Base-by-base conservation (phyloP, 352 stramenopile species). In the Globisporangium okanoganense region DNA sequence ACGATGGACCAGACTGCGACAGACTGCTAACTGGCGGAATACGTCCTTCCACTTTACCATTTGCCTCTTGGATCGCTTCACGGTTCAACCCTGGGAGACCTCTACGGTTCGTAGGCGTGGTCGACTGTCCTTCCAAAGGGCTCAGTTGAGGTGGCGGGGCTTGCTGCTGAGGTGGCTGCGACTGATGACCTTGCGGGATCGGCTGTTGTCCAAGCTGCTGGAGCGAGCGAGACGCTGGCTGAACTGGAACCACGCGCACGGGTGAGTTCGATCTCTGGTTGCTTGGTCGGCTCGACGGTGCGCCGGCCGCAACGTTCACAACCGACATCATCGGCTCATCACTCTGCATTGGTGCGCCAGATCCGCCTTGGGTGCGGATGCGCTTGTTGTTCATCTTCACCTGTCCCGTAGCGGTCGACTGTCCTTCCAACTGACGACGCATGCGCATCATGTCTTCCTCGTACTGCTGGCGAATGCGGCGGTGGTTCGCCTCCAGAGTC, bases 361-460 rank as follows among this genome's bases (percentile, higher is more conserved):
- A 56, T 36, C 65, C 82, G 8, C 72, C 75, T 13, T 78, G 70
- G 20, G 71, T 75, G 43, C 78, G 81, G 41, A 77, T 68, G 44
- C 81, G 81, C 57, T 90, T 88, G 62, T 69, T 63, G 29, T 70
- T 76, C 12, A 87, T 66, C 66, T 90, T 90, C 0, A 64, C 25
- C 18, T 56, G 57, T 6, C 57, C 57, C 0, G 57, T 18, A 12
- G 51, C 40, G 16, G 59, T 43, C 29, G 68, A 63, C 56, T 85
- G 78, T 18, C 82, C 80, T 65, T 94, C 82, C 48, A 94, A 67
- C 67, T 94, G 85, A 13, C 83, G 71, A 5, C 85, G 85, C 83
- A 94, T 87, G 55, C 83, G 83, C 59, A 93, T 70, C 64, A 94
- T 76, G 56, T 94, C 85, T 41, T 94, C 85, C 56, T 94, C 85